A percentile compares a stretch with the other conserved stretches of the same genome.
These are phyloP conservation scores for Sutorius australiensis DNA, from an alignment of 768 basidiomycete species.

Conservation along the genomic window DNA sequence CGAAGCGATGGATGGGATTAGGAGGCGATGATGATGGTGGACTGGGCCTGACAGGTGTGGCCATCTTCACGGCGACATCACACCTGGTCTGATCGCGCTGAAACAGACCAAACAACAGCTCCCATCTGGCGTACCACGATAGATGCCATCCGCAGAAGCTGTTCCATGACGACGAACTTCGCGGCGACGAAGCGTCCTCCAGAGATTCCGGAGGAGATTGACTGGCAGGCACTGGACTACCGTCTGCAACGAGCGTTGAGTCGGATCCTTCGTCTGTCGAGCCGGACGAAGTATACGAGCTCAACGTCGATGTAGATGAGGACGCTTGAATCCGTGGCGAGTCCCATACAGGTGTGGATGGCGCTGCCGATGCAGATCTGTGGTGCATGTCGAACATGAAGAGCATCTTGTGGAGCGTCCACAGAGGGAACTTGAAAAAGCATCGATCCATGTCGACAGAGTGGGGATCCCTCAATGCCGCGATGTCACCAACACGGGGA, in stretches of 20 bases:
- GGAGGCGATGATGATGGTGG: not conserved
- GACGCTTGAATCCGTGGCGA: slow-evolving; percentile 7
- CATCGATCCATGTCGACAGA: slow-evolving; percentile 54
- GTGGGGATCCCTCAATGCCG: slow-evolving; percentile 55
- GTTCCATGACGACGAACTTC: slow-evolving; percentile 8
- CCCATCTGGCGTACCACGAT: slow-evolving; percentile 54
- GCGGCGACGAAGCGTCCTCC: slow-evolving; percentile 10
- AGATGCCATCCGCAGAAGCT: slow-evolving; percentile 36
- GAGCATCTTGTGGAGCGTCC: slow-evolving; percentile 66
- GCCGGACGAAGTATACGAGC: slow-evolving; percentile 16
- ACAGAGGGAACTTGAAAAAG: slow-evolving; percentile 53
- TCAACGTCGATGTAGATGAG: slow-evolving; percentile 17
- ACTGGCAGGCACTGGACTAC: slow-evolving; percentile 17
- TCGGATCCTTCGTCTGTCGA: slow-evolving; percentile 45
- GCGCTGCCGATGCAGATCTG: not conserved
- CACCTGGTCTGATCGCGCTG: slow-evolving; percentile 26
- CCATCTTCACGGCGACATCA: not conserved
- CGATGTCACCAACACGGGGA: slow-evolving; percentile 64
- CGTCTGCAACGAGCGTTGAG: slow-evolving; percentile 52
- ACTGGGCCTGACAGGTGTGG: not conserved
- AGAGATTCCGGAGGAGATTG: not conserved
- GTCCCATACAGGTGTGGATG: slow-evolving; percentile 14
- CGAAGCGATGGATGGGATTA: slow-evolving; percentile 19
- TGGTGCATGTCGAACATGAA: slow-evolving; percentile 59
- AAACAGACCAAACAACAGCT: slow-evolving; percentile 45